These are phyloP conservation scores for Ascosphaera aggregata DNA, from an alignment of 2,329 filamentous ascomycete genomes.

Conservation along the genomic window DNA sequence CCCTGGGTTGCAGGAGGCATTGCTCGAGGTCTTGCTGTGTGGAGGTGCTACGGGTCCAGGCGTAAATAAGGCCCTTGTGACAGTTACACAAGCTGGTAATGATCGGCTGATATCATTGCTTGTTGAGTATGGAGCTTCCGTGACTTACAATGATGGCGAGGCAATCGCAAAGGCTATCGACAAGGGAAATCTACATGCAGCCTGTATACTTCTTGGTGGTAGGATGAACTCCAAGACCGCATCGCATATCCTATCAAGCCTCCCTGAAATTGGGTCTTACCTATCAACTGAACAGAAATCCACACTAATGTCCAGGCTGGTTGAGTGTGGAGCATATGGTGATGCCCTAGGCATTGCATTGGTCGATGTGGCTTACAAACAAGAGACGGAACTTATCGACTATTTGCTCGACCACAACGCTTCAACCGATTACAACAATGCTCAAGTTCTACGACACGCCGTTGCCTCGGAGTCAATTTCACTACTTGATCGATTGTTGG, in stretches of 20 bases:
- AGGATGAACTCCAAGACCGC: conserved; percentile 20
- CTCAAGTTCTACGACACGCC: conserved; percentile 6
- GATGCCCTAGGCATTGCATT: conserved; percentile 7
- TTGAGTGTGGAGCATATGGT: conserved; percentile 6
- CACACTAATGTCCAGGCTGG: conserved; percentile 6
- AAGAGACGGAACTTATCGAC: conserved; percentile 7
- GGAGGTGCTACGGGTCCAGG: conserved; percentile 32
- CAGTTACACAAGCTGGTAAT: conserved; percentile 27
- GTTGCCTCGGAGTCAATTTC: conserved; percentile 4
- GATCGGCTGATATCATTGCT: conserved; percentile 32
- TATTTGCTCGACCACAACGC: conserved; percentile 8
- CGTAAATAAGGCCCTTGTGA: conserved; percentile 24
- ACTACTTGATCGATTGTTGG: conserved; percentile 5
- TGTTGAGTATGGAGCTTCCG: conserved; percentile 28
- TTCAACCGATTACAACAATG: conserved; percentile 9
- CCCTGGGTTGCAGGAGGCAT: conserved; percentile 26
- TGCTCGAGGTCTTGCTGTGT: conserved; percentile 34
- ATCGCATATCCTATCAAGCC: conserved; percentile 19
- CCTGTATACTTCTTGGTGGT: conserved; percentile 24
- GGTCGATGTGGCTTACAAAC: conserved; percentile 6
- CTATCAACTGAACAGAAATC: conserved; percentile 5
- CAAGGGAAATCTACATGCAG: conserved; percentile 23
- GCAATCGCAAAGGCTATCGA: conserved; percentile 27
- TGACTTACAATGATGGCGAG: conserved; percentile 29
- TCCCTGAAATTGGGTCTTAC: conserved; percentile 3